Percentiles rank a stretch among this genome's conserved stretches.
phyloP scores from a whole-genome alignment of 2,329 filamentous ascomycete species.

The Claviceps pazoutovae region DNA sequence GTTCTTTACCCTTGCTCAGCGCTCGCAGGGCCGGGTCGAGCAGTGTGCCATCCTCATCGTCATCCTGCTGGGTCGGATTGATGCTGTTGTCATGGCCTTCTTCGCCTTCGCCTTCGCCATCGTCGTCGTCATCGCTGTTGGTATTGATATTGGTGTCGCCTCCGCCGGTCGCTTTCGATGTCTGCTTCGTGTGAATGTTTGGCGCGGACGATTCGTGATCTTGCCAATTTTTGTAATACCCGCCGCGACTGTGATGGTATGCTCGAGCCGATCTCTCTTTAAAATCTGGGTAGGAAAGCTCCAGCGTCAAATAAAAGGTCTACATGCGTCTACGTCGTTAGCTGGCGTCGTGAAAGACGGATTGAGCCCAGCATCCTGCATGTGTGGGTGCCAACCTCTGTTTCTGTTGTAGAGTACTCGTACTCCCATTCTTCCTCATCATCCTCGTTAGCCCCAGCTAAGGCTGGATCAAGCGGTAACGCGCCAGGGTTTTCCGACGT shows the following conservation, averaged over 20 bases:
- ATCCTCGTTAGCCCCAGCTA: constrained; percentile 16
- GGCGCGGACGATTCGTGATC: constrained; percentile 12
- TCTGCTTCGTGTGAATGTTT: constrained; percentile 17
- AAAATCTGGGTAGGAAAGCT: constrained; percentile 47
- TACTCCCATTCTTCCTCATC: constrained; percentile 53
- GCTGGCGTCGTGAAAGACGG: neutral
- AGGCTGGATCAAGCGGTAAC: constrained; percentile 15
- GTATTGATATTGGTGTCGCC: constrained; percentile 17
- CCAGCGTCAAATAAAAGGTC: constrained; percentile 51
- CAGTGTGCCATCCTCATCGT: constrained; percentile 2
- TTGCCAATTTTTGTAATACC: constrained; percentile 32
- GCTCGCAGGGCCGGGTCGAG: constrained; percentile 5
- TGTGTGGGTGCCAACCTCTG: constrained; percentile 30
- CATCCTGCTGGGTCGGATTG: constrained; percentile 1
- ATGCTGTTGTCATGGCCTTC: constrained; percentile 1
- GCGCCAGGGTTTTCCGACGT: constrained; percentile 13
- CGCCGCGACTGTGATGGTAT: constrained; percentile 26
- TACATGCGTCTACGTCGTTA: constrained; percentile 13
- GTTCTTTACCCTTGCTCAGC: constrained; percentile 5
- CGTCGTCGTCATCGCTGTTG: constrained; percentile 14
- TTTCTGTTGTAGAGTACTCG: constrained; percentile 50
- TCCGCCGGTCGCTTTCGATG: constrained; percentile 14
- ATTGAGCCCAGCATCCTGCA: neutral
- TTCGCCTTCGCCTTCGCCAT: constrained; percentile 3
- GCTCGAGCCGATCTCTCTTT: constrained; percentile 28